phyloP scores from a whole-genome alignment of 345 rosid species.

The Hibiscus syriacus region DNA sequence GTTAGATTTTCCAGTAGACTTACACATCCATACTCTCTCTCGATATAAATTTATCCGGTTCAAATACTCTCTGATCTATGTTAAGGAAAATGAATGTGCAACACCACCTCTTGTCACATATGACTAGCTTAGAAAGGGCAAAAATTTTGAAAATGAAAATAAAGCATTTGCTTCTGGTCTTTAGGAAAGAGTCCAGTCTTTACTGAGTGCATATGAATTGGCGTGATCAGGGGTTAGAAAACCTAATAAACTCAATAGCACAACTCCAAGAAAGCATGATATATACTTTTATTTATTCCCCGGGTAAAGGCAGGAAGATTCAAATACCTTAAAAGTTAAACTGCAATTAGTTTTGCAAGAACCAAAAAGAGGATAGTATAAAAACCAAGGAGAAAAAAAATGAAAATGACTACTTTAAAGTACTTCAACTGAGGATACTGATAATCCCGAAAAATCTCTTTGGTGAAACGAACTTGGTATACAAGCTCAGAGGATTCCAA shows the following conservation, averaged over 20 bases:
- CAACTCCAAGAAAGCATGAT: background rate
- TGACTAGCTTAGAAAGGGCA: background rate
- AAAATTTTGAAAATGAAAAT: background rate
- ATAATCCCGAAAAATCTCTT: slow-evolving; percentile 77
- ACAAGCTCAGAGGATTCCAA: slow-evolving; percentile 68
- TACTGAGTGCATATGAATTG: background rate
- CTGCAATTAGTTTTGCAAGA: background rate
- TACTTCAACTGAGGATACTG: slow-evolving; percentile 53
- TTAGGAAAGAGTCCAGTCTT: slow-evolving; percentile 7
- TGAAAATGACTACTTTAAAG: background rate
- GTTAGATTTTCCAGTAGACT: slow-evolving; percentile 70
- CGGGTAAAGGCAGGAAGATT: background rate
- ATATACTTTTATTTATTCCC: background rate
- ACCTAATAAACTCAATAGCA: background rate
- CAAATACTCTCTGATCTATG: slow-evolving; percentile 53
- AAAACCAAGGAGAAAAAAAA: background rate
- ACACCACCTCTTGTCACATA: background rate
- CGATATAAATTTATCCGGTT: slow-evolving; percentile 71
- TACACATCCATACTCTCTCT: slow-evolving; percentile 77
- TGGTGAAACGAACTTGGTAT: slow-evolving; percentile 89
- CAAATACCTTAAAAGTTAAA: background rate
- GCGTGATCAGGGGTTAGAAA: slow-evolving; percentile 1
- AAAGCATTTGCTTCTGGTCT: background rate
- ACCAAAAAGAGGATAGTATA: background rate
- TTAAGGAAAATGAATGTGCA: slow-evolving; percentile 34